These are phyloP conservation scores for Pouteria glomerata DNA, from an alignment of 148 eudicot species.

Conservation along the genomic window DNA sequence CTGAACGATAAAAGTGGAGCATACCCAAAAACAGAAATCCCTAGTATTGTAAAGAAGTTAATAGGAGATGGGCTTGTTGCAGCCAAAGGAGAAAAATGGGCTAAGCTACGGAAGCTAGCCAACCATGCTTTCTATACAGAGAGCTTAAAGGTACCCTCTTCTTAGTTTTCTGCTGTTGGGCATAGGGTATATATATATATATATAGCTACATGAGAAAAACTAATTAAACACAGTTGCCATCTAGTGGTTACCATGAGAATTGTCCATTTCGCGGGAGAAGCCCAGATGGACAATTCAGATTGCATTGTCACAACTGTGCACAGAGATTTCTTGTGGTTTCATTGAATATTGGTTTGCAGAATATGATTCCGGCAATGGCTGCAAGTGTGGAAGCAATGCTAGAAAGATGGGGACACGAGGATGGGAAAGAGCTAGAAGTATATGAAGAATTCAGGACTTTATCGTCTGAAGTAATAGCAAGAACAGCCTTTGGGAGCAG, in stretches of 20 bases:
- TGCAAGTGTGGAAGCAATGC: slow-evolving; percentile 4
- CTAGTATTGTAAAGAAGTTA: slow-evolving; percentile 6
- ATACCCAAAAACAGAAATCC: not conserved
- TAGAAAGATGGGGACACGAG: slow-evolving; percentile 7
- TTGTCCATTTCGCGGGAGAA: not conserved
- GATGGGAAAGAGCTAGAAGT: slow-evolving; percentile 3
- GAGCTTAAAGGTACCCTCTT: not conserved
- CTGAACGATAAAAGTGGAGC: not conserved
- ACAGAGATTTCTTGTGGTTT: not conserved
- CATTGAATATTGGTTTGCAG: not conserved
- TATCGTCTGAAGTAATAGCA: not conserved
- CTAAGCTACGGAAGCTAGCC: not conserved
- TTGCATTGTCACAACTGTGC: no score
- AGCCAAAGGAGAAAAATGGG: slow-evolving; percentile 6
- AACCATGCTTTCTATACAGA: not conserved
- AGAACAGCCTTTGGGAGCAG: slow-evolving; percentile 11
- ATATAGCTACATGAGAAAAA: no score
- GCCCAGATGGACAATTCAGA: not conserved
- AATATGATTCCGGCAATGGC: slow-evolving; percentile 6
- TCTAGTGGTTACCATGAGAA: not conserved
- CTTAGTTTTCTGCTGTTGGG: not conserved
- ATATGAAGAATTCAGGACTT: not conserved
- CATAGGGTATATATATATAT: no score
- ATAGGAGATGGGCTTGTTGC: slow-evolving; percentile 14
- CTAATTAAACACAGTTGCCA: not conserved